A percentile compares a stretch with the other conserved stretches of the same genome.
Conservation (phyloP, 805 yeast species). For the Yarrowia sp. region DNA sequence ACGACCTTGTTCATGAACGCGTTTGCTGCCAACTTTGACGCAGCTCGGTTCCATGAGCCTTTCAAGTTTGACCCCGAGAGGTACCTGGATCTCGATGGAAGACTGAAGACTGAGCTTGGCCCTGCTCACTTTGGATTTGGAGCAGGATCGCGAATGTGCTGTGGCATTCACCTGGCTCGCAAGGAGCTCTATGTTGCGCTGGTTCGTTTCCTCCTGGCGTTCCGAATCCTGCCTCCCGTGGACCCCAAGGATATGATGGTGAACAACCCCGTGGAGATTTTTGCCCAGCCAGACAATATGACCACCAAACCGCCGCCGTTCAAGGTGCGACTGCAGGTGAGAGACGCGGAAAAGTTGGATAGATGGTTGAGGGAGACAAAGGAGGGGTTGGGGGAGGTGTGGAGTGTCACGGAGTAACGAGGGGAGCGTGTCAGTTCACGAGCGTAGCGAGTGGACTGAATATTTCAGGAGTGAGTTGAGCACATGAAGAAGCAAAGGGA, state of each 20-base stretch:
- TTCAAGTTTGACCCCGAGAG: conserved; percentile 48
- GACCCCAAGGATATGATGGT: conserved; percentile 51
- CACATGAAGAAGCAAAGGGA: too few relatives aligned
- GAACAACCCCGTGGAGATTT: conserved; percentile 60
- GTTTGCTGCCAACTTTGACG: conserved; percentile 75
- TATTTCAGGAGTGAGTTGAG: too few relatives aligned
- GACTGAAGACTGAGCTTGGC: conserved; percentile 31
- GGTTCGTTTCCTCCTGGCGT: conserved; percentile 60
- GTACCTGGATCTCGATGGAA: conserved; percentile 44
- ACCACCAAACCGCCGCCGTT: conserved; percentile 66
- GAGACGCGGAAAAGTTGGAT: conserved; percentile 11
- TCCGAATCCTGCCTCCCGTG: conserved; percentile 58
- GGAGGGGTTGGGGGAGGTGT: conserved; percentile 14
- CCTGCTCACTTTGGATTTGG: conserved; percentile 63
- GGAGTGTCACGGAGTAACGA: background rate
- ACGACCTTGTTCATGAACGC: conserved; percentile 70
- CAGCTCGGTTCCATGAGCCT: conserved; percentile 44
- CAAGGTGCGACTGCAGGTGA: conserved; percentile 46
- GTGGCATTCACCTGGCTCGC: conserved; percentile 69
- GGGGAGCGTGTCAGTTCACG: background rate
- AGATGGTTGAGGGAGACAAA: conserved; percentile 13
- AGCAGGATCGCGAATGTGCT: conserved; percentile 74
- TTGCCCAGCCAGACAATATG: conserved; percentile 62
- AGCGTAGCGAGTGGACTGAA: background rate
- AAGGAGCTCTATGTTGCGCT: conserved; percentile 68